Evolutionary conservation across 2,329 filamentous ascomycete genomes (phyloP), one percentile per base, ranked within the genome.

Genomic region (Talaromyces pinophilus): DNA sequence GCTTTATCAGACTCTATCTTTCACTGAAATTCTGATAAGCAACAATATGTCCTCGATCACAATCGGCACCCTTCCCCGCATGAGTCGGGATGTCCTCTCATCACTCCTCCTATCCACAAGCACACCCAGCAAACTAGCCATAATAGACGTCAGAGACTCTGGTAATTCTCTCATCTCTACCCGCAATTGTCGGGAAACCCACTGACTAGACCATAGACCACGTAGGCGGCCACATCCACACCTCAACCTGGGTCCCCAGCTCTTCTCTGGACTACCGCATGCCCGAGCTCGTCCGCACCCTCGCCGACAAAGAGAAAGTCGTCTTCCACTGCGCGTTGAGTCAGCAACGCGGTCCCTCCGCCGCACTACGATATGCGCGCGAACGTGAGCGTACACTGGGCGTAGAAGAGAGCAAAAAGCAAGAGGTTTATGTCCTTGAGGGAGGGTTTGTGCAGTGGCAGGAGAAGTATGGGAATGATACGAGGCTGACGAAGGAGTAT

Each of bases 251-350:
- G 83, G 85, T 92, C 13, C 93, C 95, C 0, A 90, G 87, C 61
- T 81, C 80, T 55, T 86, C 87, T 19, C 86, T 98, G 59, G 92
- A 96, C 72, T 86, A 87, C 75, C 87, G 85, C 71, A 87, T 95
- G 78, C 91, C 93, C 0, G 92, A 93, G 69, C 87, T 99, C n/a
- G 84, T 96, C 13, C 88, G 92, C 65, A 88, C 86, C 52, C 85
- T 97, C 59, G 82, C 87, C 70, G 88, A 90, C 74, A 93, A 92
- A 78, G 87, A 95, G 65, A 90, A 86, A 11, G 92, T 99, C 15
- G 87, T 99, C 1, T 99, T 99, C 78, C 95, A 99, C 81, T 99
- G 95, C 79, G 91, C 92, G 19, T 82, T 98, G 64, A 94, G 90
- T 71, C 95, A 98, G 82, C 91, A 97, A 80, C 85, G 95, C 0